Evolutionary conservation across 106 monocot genomes (phyloP).

Genomic region (Allium sativum): DNA sequence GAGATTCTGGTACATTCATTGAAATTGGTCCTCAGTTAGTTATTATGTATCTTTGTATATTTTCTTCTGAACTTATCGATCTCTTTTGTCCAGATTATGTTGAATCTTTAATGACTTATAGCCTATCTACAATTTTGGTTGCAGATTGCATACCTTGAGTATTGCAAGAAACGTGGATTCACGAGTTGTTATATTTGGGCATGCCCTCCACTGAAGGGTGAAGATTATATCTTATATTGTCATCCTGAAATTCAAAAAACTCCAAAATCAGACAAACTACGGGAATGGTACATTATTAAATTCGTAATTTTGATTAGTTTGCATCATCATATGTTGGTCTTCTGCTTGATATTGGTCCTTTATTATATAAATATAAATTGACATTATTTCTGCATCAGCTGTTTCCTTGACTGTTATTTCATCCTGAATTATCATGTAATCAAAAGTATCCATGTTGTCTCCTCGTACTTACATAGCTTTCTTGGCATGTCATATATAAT

Average conservation of each 20-base stretch:
- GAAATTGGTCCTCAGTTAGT: too few species aligned
- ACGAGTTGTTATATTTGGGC: conserved; percentile 99
- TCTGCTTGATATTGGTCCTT: background rate
- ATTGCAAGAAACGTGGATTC: conserved; percentile 91
- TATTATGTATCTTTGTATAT: too few species aligned
- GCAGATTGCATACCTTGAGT: conserved; percentile 99
- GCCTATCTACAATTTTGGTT: background rate
- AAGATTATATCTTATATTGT: conserved; percentile 99
- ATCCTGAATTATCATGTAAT: too few species aligned
- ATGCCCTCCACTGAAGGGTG: conserved; percentile 95
- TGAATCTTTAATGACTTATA: too few species aligned
- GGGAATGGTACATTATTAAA: conserved; percentile 56
- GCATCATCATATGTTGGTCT: background rate
- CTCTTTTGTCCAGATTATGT: too few species aligned
- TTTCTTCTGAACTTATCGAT: too few species aligned
- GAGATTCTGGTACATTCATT: conserved; percentile 77
- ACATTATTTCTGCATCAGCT: too few species aligned
- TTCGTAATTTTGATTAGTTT: background rate
- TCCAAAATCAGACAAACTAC: conserved; percentile 94
- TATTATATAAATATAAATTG: background rate
- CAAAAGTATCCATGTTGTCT: too few species aligned
- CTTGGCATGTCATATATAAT: too few species aligned
- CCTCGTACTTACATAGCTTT: too few species aligned
- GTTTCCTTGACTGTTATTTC: too few species aligned
- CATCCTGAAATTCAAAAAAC: conserved; percentile 99